These are phyloP conservation scores for Ogataea corticis DNA, from an alignment of 805 yeast genomes.

Conservation along the genomic window DNA sequence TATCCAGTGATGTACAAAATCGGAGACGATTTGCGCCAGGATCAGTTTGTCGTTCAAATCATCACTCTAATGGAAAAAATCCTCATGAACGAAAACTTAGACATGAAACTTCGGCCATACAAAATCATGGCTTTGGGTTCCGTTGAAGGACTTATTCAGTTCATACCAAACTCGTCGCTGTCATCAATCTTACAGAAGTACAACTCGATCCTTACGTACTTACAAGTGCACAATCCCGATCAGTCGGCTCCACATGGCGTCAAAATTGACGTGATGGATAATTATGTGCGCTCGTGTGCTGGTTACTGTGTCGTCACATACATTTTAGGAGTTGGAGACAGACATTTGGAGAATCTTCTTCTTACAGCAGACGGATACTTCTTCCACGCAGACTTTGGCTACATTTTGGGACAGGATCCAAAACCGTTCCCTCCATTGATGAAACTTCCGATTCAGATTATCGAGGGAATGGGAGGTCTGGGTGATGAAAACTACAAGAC, in stretches of 20 bases:
- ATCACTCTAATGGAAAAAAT: slow-evolving; percentile 88
- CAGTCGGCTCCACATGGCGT: slow-evolving; percentile 46
- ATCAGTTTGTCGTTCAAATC: slow-evolving; percentile 94
- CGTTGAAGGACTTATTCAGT: slow-evolving; percentile 89
- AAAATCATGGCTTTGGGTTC: slow-evolving; percentile 88
- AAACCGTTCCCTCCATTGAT: slow-evolving; percentile 98
- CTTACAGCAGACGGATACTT: slow-evolving; percentile 79
- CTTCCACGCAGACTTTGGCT: slow-evolving; percentile 98
- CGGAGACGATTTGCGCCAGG: slow-evolving; percentile 96
- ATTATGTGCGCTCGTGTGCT: slow-evolving; percentile 91
- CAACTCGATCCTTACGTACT: slow-evolving; percentile 68
- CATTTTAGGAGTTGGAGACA: slow-evolving; percentile 92
- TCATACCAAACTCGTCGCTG: slow-evolving; percentile 89
- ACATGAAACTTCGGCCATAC: slow-evolving; percentile 84
- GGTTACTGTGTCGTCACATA: slow-evolving; percentile 98
- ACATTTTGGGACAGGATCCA: slow-evolving; percentile 94
- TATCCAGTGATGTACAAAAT: slow-evolving; percentile 91
- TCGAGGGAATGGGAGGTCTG: slow-evolving; percentile 97
- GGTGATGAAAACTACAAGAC: slow-evolving; percentile 80
- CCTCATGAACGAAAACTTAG: slow-evolving; percentile 84
- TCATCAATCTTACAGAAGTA: slow-evolving; percentile 76
- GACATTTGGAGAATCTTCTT: slow-evolving; percentile 89
- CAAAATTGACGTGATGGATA: slow-evolving; percentile 77
- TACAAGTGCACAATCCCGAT: slow-evolving; percentile 67
- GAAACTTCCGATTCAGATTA: slow-evolving; percentile 95